phyloP scores from a whole-genome alignment of 805 yeast species.

The Vanderwaltozyma verrucispora region DNA sequence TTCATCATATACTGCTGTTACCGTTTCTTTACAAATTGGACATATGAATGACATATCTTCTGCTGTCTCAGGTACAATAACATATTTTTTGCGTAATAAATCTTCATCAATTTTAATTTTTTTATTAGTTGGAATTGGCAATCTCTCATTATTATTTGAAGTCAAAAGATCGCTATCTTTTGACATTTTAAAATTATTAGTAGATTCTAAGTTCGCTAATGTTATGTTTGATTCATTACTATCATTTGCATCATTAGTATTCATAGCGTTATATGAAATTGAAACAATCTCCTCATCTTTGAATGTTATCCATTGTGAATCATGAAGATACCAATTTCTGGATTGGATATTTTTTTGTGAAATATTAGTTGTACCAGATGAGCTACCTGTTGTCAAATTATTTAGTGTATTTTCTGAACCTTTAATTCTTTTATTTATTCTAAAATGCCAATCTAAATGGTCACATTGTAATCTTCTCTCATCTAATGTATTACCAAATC shows the following conservation, averaged over 20 bases:
- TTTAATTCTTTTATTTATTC: constrained; percentile 71
- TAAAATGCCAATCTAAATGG: constrained; percentile 94
- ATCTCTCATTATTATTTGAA: background rate
- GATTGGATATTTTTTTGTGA: constrained; percentile 44
- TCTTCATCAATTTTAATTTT: constrained; percentile 15
- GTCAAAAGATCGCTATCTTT: constrained; percentile 4
- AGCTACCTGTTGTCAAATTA: constrained; percentile 4
- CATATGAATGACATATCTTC: constrained; percentile 48
- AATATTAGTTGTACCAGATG: constrained; percentile 4
- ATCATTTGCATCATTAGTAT: constrained; percentile 3
- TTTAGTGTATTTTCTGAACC: constrained; percentile 24
- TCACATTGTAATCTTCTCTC: constrained; percentile 45
- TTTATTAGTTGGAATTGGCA: constrained; percentile 5
- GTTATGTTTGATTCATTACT: background rate
- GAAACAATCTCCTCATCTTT: constrained; percentile 56
- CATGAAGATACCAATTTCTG: constrained; percentile 73
- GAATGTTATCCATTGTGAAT: constrained; percentile 61
- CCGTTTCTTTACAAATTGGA: constrained; percentile 59
- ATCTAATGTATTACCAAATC: constrained; percentile 54
- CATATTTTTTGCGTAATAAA: constrained; percentile 37
- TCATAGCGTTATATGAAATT: constrained; percentile 11
- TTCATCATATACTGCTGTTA: constrained; percentile 59
- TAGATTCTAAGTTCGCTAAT: constrained; percentile 1
- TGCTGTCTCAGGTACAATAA: constrained; percentile 56
- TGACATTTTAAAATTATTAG: background rate